Percentiles rank a stretch among this genome's conserved stretches.
phyloP scores from a whole-genome alignment of 2,329 filamentous ascomycete species.

The Fusarium aywerte region DNA sequence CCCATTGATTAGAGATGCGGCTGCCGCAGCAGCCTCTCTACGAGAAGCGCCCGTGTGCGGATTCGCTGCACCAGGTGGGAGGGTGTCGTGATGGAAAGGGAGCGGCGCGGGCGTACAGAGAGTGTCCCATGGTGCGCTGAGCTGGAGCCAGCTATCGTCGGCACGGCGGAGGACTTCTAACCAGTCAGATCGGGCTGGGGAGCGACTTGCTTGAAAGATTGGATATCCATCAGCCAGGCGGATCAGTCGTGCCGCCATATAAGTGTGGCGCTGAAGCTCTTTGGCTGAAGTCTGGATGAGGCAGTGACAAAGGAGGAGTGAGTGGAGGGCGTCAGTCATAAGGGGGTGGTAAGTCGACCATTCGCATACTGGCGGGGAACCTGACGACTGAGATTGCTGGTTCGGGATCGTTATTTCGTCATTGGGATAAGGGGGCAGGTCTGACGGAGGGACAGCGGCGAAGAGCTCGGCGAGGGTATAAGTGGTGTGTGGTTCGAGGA shows the following conservation, averaged over 20 bases:
- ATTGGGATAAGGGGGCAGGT: slow-evolving; percentile 74
- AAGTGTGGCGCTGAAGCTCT: slow-evolving; percentile 80
- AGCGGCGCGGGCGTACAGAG: slow-evolving; percentile 72
- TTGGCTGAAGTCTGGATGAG: slow-evolving; percentile 81
- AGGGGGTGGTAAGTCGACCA: slow-evolving; percentile 79
- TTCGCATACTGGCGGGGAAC: slow-evolving; percentile 47
- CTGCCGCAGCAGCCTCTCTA: slow-evolving; percentile 35
- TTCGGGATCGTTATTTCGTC: slow-evolving; percentile 50
- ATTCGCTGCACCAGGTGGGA: neutral
- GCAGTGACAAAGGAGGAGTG: slow-evolving; percentile 80
- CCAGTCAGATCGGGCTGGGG: slow-evolving; percentile 81
- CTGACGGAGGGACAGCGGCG: slow-evolving; percentile 70
- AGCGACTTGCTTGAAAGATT: slow-evolving; percentile 78
- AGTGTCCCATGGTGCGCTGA: slow-evolving; percentile 73
- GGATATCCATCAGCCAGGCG: slow-evolving; percentile 83
- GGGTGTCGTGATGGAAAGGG: slow-evolving; percentile 47
- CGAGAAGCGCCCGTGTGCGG: slow-evolving; percentile 3
- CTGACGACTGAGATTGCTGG: slow-evolving; percentile 48
- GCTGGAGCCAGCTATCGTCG: slow-evolving; percentile 74
- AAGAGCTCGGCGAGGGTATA: slow-evolving; percentile 73
- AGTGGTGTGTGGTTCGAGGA: slow-evolving; percentile 51
- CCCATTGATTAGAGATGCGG: slow-evolving; percentile 34
- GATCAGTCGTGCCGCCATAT: slow-evolving; percentile 81
- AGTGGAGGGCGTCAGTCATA: slow-evolving; percentile 81
- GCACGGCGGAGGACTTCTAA: slow-evolving; percentile 75